Conservation (phyloP, 371 early-diverging fungal genomes). For the Actinomortierella wolfii region DNA sequence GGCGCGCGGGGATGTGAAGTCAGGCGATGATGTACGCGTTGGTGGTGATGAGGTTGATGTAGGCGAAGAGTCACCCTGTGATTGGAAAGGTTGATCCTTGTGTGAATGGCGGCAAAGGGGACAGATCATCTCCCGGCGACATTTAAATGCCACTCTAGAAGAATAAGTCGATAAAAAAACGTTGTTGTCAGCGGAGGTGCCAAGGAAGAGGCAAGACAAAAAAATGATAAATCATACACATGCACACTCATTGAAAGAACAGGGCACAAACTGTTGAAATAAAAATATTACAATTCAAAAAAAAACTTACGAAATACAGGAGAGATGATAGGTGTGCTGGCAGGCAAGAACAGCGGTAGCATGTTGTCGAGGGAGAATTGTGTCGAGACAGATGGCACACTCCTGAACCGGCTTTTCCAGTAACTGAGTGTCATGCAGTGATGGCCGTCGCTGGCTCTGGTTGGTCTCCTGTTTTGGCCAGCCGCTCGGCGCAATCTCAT, state of each 20-base stretch:
- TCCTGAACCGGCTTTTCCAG: slow-evolving; percentile 1
- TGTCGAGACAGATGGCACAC: slow-evolving; percentile 37
- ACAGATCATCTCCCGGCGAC: slow-evolving; percentile 37
- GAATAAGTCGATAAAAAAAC: background rate
- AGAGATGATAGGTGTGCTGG: slow-evolving; percentile 37
- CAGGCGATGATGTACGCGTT: too few relatives aligned
- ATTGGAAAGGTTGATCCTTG: slow-evolving; percentile 40
- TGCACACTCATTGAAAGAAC: too few relatives aligned
- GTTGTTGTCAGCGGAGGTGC: background rate
- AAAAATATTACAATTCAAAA: background rate
- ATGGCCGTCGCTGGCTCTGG: background rate
- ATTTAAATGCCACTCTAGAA: slow-evolving; percentile 26
- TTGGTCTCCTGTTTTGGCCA: too few relatives aligned
- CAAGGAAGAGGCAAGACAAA: slow-evolving; percentile 1
- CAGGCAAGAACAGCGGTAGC: slow-evolving; percentile 34
- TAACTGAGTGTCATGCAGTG: background rate
- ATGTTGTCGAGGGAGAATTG: slow-evolving; percentile 16
- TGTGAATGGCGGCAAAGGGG: slow-evolving; percentile 32
- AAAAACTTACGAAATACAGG: slow-evolving; percentile 37
- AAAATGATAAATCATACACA: background rate
- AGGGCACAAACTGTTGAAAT: too few relatives aligned
- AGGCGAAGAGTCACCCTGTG: slow-evolving; percentile 18
- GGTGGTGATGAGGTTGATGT: slow-evolving; percentile 12
- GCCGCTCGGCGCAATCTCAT: too few relatives aligned
- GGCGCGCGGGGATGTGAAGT: too few relatives aligned